Evolutionary conservation across 176 grass and related monocot species (phyloP).

Genomic region (Eremochloa ophiuroides): DNA sequence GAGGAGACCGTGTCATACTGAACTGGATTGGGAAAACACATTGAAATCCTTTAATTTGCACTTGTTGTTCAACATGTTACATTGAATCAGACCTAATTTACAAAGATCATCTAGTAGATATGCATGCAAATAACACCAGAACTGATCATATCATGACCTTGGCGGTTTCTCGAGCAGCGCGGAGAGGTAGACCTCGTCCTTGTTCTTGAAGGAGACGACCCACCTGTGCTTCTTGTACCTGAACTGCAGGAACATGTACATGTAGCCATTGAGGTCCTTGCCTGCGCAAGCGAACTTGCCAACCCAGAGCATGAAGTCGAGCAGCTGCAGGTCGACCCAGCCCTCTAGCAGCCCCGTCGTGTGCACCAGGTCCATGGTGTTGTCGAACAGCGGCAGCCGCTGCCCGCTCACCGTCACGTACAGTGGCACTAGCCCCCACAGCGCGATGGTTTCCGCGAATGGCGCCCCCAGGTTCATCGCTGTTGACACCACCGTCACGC

Average conservation of each 20-base stretch:
- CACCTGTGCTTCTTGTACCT: conserved; percentile 93
- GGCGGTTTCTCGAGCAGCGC: conserved; percentile 86
- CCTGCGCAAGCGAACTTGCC: conserved; percentile 79
- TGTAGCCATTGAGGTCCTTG: conserved; percentile 85
- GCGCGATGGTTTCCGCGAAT: conserved; percentile 74
- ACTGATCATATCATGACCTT: conserved; percentile 33
- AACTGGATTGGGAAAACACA: too few species aligned
- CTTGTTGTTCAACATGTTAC: too few species aligned
- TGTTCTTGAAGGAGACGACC: conserved; percentile 99
- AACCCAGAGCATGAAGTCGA: conserved; percentile 93
- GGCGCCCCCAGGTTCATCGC: conserved; percentile 75
- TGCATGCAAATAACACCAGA: too few species aligned
- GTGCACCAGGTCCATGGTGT: conserved; percentile 89
- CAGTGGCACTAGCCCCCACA: conserved; percentile 67
- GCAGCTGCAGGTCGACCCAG: conserved; percentile 79
- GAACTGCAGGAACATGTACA: conserved; percentile 99
- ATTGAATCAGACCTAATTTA: too few species aligned
- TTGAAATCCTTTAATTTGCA: too few species aligned
- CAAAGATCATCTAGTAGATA: too few species aligned
- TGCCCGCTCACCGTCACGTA: conserved; percentile 65
- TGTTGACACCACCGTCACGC: conserved; percentile 58
- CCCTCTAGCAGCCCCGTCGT: conserved; percentile 65
- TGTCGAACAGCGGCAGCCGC: conserved; percentile 86
- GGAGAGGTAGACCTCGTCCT: conserved; percentile 84
- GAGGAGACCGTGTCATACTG: too few species aligned